Evolutionary conservation across 306 rosid genomes (phyloP).

Genomic region (Cucumis sativus): Cucumber_9930_V3 NC_026659.2:17156001-17156500

Average conservation of each 20-base stretch:
- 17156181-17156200: neutral
- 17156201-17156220: neutral
- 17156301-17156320: neutral
- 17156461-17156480: neutral
- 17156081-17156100: neutral
- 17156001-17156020: neutral
- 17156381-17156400: constrained; percentile 60
- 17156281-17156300: neutral
- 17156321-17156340: neutral
- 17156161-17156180: neutral
- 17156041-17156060: neutral
- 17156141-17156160: neutral
- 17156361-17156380: neutral
- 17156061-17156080: neutral
- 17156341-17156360: neutral
- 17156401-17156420: constrained; percentile 83
- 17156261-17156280: neutral
- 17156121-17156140: neutral
- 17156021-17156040: neutral
- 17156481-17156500: neutral
- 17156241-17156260: neutral
- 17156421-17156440: constrained; percentile 87
- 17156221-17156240: neutral
- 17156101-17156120: neutral
- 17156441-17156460: constrained; percentile 38